Evolutionary conservation across 805 yeast genomes (phyloP).

Genomic region (Teunomyces atbi): DNA sequence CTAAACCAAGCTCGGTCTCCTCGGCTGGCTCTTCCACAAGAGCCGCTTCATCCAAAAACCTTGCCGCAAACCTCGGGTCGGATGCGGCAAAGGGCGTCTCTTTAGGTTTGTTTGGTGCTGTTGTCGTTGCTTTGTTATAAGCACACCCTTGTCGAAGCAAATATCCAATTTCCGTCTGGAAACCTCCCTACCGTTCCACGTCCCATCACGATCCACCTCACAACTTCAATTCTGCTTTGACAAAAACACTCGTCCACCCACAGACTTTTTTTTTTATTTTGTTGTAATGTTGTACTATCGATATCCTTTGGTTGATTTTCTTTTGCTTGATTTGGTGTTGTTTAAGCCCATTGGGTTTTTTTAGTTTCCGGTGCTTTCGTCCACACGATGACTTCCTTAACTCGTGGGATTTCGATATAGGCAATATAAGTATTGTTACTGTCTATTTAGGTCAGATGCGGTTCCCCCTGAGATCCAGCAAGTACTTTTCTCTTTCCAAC

Average conservation of each 20-base stretch:
- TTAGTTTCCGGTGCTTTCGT: neutral
- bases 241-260: neutral
- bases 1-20: slow-evolving; percentile 13
- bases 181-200: too few relatives aligned
- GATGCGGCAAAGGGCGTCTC: slow-evolving; percentile 20
- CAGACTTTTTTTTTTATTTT: too few relatives aligned
- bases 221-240: slow-evolving; percentile 1
- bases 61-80: slow-evolving; percentile 30
- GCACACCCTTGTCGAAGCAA: too few relatives aligned
- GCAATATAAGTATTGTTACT: neutral
- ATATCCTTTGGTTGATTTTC: slow-evolving; percentile 2
- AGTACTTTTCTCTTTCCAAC: slow-evolving; percentile 38
- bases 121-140: slow-evolving; percentile 36
- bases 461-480: slow-evolving; percentile 38
- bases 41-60: slow-evolving; percentile 28
- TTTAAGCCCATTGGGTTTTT: neutral
- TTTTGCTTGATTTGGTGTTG: slow-evolving; percentile 1
- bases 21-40: slow-evolving; percentile 21
- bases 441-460: slow-evolving; percentile 12
- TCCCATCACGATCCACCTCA: too few relatives aligned
- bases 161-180: too few relatives aligned
- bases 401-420: slow-evolving; percentile 3
- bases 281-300: neutral
- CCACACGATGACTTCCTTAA: neutral
- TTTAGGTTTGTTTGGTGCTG: slow-evolving; percentile 26